Conservation (phyloP, 164 flowering plant species). For the Vitis cinerea region DNA sequence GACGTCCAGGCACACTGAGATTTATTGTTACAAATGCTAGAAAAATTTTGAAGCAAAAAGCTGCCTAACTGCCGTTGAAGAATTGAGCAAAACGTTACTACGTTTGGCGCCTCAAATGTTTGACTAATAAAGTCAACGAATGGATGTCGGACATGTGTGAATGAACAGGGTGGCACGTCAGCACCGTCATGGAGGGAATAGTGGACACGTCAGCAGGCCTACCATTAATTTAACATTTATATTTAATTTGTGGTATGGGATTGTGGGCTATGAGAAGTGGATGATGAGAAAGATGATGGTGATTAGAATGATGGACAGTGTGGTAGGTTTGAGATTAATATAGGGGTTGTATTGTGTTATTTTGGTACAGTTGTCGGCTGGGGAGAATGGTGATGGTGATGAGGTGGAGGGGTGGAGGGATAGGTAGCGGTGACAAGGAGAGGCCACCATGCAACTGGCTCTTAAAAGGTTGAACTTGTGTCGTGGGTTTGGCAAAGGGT, state of each 20-base stretch:
- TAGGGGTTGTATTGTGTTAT: background rate
- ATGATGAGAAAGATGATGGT: constrained; percentile 21
- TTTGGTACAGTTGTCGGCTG: constrained; percentile 10
- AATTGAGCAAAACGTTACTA: constrained; percentile 1
- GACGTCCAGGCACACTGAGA: background rate
- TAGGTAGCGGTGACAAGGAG: background rate
- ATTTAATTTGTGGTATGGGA: background rate
- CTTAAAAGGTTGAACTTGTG: no score
- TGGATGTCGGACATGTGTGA: constrained; percentile 23
- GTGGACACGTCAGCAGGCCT: constrained; percentile 51
- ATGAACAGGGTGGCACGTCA: constrained; percentile 10
- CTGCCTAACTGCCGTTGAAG: constrained; percentile 70
- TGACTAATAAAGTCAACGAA: constrained; percentile 36
- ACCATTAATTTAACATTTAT: constrained; percentile 9
- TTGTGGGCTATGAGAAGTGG: constrained; percentile 36
- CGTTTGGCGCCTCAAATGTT: constrained; percentile 53
- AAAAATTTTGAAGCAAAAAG: background rate
- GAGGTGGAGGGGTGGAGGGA: background rate
- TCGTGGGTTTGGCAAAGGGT: no score
- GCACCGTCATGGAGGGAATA: constrained; percentile 9
- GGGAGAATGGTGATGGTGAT: background rate
- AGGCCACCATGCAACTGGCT: background rate
- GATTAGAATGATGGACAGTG: background rate
- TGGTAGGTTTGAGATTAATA: background rate
- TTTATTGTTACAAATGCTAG: background rate